Conservation (phyloP, 345 rosid species). For the Adansonia digitata region DNA sequence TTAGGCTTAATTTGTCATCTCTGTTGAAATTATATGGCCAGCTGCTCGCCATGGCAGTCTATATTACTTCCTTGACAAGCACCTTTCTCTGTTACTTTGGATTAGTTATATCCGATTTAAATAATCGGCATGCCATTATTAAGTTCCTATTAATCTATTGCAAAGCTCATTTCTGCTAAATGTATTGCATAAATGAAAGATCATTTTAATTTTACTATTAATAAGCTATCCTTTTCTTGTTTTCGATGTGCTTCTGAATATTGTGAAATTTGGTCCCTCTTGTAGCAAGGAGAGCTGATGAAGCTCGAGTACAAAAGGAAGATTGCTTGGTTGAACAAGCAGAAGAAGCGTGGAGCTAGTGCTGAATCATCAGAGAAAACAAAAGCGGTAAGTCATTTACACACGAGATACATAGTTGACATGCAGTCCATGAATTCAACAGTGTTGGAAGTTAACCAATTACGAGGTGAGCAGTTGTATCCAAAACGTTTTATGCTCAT, state of each 20-base stretch:
- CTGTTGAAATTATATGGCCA: not conserved
- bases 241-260: not conserved
- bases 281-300: constrained; percentile 92
- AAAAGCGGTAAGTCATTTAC: constrained; percentile 87
- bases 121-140: no score
- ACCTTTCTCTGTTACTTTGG: not conserved
- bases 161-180: not conserved
- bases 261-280: constrained; percentile 15
- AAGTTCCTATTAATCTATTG: not conserved
- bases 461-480: constrained; percentile 83
- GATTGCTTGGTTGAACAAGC: constrained; percentile 61
- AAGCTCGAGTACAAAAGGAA: constrained; percentile 91
- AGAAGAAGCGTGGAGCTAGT: constrained; percentile 71
- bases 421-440: constrained; percentile 99
- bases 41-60: not conserved
- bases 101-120: no score
- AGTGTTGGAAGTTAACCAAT: constrained; percentile 75
- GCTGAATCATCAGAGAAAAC: constrained; percentile 87
- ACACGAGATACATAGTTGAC: constrained; percentile 88
- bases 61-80: not conserved
- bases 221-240: not conserved
- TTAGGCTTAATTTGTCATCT: not conserved
- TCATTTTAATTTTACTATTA: not conserved
- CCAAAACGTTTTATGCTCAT: constrained; percentile 74
- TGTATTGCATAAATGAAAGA: not conserved